Evolutionary conservation across 306 rosid species (phyloP), one percentile per base, ranked within the genome.

Genomic region (Crataegus laevigata): DNA sequence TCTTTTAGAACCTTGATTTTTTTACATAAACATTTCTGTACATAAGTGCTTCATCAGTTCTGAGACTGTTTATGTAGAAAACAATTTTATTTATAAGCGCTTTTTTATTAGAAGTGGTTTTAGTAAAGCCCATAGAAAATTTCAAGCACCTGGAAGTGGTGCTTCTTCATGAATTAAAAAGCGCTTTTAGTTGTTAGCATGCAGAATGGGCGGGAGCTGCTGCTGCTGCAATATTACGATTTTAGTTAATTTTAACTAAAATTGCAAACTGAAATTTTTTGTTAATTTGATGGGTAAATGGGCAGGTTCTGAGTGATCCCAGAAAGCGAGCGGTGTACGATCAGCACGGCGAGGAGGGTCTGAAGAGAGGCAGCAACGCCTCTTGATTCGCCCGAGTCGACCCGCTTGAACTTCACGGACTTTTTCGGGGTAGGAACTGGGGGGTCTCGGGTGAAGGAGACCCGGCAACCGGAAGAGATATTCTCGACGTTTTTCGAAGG

Each of bases 311-410:
- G 84, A 94, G 94, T 79, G 91, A 94, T 87, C 90, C 94, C 11
- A 94, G 85, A 71, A 91, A 89, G 84, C 84, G 96, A 81, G 96
- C 83, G 18, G 88, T 90, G 75, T 91, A 91, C 83, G 97, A 91
- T 87, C 97, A 88, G 83, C 88, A 75, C 83, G 98, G 97, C 25
- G 97, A 94, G 87, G 98, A 93, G 78, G 97, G 93, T 6, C 79
- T 94, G 90, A 91, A 85, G 78, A 91, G 88, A 83, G 40, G 78
- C 70, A 22, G 26, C 62, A 61, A 96, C 90, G 28, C 96, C 90
- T 5, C 85, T 90, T 0, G 91, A 88, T 43, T 81, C 93, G 0
- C 84, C 87, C 36, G 90, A 83, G 21, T 85, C 78, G 12, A 14
- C 32, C 52, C 3, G 77, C 19, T 7, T 4, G 81, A 19, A 25